Conservation (phyloP, 1,139 yeast species). For the Yueomyces sp. region DNA sequence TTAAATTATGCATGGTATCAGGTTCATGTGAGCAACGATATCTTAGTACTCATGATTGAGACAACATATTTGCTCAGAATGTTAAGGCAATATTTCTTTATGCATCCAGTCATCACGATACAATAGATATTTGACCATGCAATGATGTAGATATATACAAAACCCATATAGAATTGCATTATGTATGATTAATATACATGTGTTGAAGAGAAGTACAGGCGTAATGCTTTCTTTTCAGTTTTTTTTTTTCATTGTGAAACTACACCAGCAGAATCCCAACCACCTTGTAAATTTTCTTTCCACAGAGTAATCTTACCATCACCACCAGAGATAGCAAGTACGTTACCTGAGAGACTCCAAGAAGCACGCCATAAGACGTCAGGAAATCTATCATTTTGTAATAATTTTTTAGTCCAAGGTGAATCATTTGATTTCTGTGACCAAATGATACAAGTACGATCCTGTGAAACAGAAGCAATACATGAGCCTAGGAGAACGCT, state of each 20-base stretch:
- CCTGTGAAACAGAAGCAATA: slow-evolving; percentile 98
- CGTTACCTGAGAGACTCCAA: slow-evolving; percentile 93
- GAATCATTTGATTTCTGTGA: slow-evolving; percentile 57
- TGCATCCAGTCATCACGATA: too few relatives aligned
- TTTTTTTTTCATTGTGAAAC: slow-evolving; percentile 48
- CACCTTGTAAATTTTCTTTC: slow-evolving; percentile 89
- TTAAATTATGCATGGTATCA: neutral
- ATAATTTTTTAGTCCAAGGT: slow-evolving; percentile 67
- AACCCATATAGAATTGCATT: too few relatives aligned
- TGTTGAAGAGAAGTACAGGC: too few relatives aligned
- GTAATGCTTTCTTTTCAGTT: too few relatives aligned
- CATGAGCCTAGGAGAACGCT: slow-evolving; percentile 75
- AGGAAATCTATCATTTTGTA: slow-evolving; percentile 75
- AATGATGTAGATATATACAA: too few relatives aligned
- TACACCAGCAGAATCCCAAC: slow-evolving; percentile 95
- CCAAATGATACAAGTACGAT: slow-evolving; percentile 90
- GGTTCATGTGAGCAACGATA: too few relatives aligned
- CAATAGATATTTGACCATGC: too few relatives aligned
- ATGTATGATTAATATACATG: too few relatives aligned
- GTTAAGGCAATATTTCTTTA: too few relatives aligned
- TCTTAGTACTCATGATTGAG: neutral
- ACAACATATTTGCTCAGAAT: neutral
- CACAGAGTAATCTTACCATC: slow-evolving; percentile 92
- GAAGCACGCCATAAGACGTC: slow-evolving; percentile 98
- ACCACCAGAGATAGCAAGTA: slow-evolving; percentile 91